Evolutionary conservation across 176 grass and related monocot species (phyloP).

Genomic region (Avena insularis): DNA sequence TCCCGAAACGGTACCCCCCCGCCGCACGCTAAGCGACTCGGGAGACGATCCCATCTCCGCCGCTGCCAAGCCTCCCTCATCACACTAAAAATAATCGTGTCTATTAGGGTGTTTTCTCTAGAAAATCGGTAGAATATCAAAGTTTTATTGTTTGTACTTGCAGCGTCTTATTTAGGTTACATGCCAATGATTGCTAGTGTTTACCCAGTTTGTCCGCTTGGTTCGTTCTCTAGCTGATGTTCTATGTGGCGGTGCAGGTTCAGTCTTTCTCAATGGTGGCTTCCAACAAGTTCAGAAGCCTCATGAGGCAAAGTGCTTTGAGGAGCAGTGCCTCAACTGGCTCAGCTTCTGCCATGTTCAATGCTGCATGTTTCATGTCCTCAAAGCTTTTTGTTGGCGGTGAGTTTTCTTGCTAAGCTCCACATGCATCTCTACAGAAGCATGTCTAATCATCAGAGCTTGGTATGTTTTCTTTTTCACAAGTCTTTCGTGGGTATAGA

Average conservation of each 20-base stretch:
- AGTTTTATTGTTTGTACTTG: background rate
- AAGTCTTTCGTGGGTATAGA: slow-evolving; percentile 68
- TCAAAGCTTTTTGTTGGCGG: slow-evolving; percentile 85
- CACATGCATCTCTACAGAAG: too few relatives aligned
- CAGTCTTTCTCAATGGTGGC: slow-evolving; percentile 61
- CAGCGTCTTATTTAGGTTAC: background rate
- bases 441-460: background rate
- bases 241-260: slow-evolving; percentile 14
- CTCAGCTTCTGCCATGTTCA: slow-evolving; percentile 56
- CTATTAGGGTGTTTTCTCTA: background rate
- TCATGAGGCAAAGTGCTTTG: slow-evolving; percentile 65
- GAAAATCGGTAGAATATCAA: background rate
- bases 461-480: background rate
- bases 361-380: slow-evolving; percentile 63
- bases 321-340: background rate
- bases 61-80: too few relatives aligned
- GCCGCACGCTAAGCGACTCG: too few relatives aligned
- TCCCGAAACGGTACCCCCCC: too few relatives aligned
- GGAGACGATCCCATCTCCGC: too few relatives aligned
- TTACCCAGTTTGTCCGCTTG: background rate
- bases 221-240: background rate
- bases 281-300: slow-evolving; percentile 69
- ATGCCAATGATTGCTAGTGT: background rate
- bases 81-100: too few relatives aligned
- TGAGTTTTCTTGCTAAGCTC: slow-evolving; percentile 21